phyloP scores from a whole-genome alignment of 1,139 yeast genomes.

The Pichia inconspicua region DNA sequence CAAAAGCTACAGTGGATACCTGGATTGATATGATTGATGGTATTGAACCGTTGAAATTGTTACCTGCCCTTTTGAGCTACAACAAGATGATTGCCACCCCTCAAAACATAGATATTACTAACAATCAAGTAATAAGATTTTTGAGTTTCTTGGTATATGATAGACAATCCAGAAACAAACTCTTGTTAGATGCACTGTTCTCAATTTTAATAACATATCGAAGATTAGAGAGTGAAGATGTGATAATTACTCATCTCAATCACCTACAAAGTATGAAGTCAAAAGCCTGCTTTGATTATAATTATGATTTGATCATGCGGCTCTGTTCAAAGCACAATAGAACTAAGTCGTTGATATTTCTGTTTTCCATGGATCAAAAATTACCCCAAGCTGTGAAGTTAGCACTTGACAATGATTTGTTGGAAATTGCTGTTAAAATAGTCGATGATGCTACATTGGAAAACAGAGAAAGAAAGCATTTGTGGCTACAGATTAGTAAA shows the following conservation, averaged over 20 bases:
- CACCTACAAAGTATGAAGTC: slow-evolving; percentile 20
- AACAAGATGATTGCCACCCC: slow-evolving; percentile 37
- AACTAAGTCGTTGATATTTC: slow-evolving; percentile 58
- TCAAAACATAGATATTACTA: slow-evolving; percentile 28
- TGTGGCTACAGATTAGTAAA: slow-evolving; percentile 68
- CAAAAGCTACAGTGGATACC: slow-evolving; percentile 62
- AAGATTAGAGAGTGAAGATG: slow-evolving; percentile 32
- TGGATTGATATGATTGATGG: slow-evolving; percentile 56
- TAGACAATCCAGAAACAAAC: slow-evolving; percentile 39
- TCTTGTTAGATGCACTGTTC: slow-evolving; percentile 65
- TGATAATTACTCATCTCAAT: slow-evolving; percentile 40
- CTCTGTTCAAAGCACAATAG: slow-evolving; percentile 57
- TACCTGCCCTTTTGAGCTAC: slow-evolving; percentile 72
- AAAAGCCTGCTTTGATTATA: slow-evolving; percentile 31
- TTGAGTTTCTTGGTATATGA: slow-evolving; percentile 53
- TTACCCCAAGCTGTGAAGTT: slow-evolving; percentile 76
- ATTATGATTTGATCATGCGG: slow-evolving; percentile 68
- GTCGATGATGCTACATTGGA: slow-evolving; percentile 45
- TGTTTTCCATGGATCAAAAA: slow-evolving; percentile 58
- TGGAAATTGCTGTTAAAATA: slow-evolving; percentile 51
- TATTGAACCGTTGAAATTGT: slow-evolving; percentile 49
- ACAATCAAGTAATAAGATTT: slow-evolving; percentile 62
- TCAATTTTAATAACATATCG: slow-evolving; percentile 62
- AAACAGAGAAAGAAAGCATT: slow-evolving; percentile 43
- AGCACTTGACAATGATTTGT: slow-evolving; percentile 56